Percentiles rank a stretch among this genome's conserved stretches.
Conservation (phyloP, 768 basidiomycete genomes). For the Dentipellis sp. region DNA sequence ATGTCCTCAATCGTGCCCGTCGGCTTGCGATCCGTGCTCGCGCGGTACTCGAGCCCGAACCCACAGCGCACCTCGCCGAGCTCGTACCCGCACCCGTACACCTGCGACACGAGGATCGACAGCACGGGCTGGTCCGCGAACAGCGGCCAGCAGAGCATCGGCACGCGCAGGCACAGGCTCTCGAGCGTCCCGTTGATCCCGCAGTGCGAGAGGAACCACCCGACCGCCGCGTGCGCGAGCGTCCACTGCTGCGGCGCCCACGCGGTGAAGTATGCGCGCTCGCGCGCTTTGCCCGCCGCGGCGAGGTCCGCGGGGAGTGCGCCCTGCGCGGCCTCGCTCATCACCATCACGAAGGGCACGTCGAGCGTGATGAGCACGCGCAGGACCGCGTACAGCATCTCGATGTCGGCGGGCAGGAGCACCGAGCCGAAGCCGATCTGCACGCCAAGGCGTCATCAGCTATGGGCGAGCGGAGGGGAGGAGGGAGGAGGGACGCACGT, state of each 20-base stretch:
- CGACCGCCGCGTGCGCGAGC: neutral
- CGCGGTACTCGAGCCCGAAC: neutral
- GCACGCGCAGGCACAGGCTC: neutral
- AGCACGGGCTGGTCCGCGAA: neutral
- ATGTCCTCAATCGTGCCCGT: neutral
- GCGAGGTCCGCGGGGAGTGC: neutral
- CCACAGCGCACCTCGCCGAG: neutral
- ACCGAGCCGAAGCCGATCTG: neutral
- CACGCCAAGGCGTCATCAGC: neutral
- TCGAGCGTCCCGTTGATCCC: neutral
- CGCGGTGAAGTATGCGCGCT: neutral
- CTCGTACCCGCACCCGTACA: neutral
- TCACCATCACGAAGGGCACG: neutral
- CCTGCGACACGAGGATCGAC: neutral
- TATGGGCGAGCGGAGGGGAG: neutral
- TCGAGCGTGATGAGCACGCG: neutral
- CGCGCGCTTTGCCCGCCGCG: neutral
- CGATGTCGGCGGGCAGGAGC: neutral
- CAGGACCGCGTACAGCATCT: neutral
- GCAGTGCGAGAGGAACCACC: neutral
- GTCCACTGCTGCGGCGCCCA: neutral
- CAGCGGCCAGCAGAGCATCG: neutral
- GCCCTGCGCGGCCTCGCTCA: neutral
- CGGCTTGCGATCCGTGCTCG: neutral
- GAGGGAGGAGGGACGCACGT: neutral